Percentiles rank a stretch among this genome's conserved stretches.
These are phyloP conservation scores for Venturia asperata DNA, from an alignment of 2,329 filamentous ascomycete species.

Conservation along the genomic window DNA sequence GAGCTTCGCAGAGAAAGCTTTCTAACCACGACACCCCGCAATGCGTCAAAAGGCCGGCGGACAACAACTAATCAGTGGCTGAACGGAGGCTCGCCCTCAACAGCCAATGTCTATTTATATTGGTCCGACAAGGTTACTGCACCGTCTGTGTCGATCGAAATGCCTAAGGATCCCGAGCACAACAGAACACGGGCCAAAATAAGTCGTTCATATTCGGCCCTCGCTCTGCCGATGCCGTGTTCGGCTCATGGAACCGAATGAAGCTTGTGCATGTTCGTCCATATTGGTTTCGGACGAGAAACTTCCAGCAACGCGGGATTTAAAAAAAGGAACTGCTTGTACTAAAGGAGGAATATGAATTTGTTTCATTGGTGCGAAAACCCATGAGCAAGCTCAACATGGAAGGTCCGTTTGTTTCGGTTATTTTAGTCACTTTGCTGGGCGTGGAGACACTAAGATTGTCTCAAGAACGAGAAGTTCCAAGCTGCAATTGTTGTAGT, in stretches of 20 bases:
- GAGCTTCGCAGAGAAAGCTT: background rate
- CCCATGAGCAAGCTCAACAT: background rate
- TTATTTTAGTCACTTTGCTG: background rate
- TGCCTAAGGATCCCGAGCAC: background rate
- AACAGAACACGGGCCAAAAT: background rate
- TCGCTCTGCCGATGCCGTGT: conserved; percentile 2
- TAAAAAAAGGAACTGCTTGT: background rate
- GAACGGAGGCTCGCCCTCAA: background rate
- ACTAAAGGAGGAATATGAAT: background rate
- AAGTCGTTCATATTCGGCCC: background rate
- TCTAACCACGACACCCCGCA: background rate
- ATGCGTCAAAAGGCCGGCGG: background rate
- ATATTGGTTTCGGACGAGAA: background rate
- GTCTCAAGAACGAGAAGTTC: background rate
- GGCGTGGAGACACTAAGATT: background rate
- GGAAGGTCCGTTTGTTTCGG: conserved; percentile 2
- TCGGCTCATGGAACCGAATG: background rate
- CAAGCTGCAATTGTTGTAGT: background rate
- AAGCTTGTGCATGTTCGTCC: background rate
- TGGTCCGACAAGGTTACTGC: background rate
- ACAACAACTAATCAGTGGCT: background rate
- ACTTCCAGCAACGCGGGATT: background rate
- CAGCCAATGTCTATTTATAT: background rate
- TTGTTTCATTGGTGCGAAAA: background rate
- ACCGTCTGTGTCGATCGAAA: background rate